Percentiles rank a stretch among this genome's conserved stretches.
phyloP scores from a whole-genome alignment of 495 filamentous ascomycete genomes.

The Bathelium albidoporum region DNA sequence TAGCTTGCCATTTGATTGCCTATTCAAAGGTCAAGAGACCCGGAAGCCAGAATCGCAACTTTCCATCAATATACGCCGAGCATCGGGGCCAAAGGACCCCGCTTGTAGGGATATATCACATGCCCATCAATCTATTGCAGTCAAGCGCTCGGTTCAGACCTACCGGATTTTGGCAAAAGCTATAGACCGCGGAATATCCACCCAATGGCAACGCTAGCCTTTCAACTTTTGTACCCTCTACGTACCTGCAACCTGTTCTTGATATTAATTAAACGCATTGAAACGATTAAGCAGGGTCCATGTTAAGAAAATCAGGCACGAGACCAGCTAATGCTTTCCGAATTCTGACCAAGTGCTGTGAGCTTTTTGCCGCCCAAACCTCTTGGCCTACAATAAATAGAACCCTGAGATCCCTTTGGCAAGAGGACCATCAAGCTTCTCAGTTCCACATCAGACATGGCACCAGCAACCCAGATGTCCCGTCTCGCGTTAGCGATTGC shows the following conservation, averaged over 20 bases:
- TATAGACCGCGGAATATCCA: background rate
- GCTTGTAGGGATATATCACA: background rate
- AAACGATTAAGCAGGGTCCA: background rate
- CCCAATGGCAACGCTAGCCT: background rate
- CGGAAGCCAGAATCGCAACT: background rate
- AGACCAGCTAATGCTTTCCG: background rate
- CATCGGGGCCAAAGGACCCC: background rate
- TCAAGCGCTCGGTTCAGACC: background rate
- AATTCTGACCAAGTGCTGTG: background rate
- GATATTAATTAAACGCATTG: background rate
- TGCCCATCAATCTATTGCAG: background rate
- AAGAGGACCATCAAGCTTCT: background rate
- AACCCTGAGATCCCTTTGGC: background rate
- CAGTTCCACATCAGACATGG: background rate
- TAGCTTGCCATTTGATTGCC: background rate
- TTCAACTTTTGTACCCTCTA: background rate
- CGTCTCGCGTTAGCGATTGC: background rate
- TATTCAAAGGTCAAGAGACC: background rate
- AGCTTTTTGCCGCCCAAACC: background rate
- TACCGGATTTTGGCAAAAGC: background rate
- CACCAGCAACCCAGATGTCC: background rate
- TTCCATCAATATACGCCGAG: background rate
- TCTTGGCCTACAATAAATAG: background rate
- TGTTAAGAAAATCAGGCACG: background rate
- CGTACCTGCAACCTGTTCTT: background rate